Base-by-base conservation (phyloP, 1,139 yeast genomes). In the Geotrichum carabidarum region DNA sequence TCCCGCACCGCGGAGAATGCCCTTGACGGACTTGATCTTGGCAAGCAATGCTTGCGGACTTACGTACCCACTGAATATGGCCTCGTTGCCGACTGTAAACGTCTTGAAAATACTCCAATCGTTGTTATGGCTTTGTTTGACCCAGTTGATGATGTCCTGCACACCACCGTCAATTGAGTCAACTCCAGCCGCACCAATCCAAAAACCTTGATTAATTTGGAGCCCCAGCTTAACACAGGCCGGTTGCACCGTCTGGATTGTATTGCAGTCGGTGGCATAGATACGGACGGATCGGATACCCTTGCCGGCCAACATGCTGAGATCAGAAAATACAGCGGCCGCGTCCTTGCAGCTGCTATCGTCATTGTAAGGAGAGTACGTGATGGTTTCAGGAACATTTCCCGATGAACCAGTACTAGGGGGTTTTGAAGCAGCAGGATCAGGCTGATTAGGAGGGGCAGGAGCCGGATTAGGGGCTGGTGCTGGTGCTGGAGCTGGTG, bases 81-180 rank as follows among this genome's bases (percentile, higher is more conserved):
- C 96, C 72, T 90, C 97, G 66, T 90, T 90, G 58, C 96, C 97
- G 58, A 90, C 77, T 27, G 95, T 85, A 62, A 90, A 77, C 67
- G 75, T 82, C 57, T 83, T 84, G 70, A 89, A 83, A 9, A 84
- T 73, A 57, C 74, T 82, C 93, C 94, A 90, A 56, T 78, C 69
- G 27, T 78, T 78, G 66, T 79, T 78, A 51, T 73, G 72, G 37
- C 57, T 47, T 32, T 59, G 53, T 15, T 62, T 51, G 35, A 72
- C 75, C 62, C 78, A 79, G 35, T 62, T 50, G 55, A 88, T 78
- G 50, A 90, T 65, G 35, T 74, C 80, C 30, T 68, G 58, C 41
- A 88, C 82, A 51, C 81, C 77, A 53, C 63, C 70, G 68, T 87
- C 90, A 59, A 88, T 80, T 2, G 91, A 82, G 63, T 81, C 80